Evolutionary conservation across 495 filamentous ascomycete genomes (phyloP), one percentile per base, ranked within the genome.

Genomic region (Penicillium lividum): DNA sequence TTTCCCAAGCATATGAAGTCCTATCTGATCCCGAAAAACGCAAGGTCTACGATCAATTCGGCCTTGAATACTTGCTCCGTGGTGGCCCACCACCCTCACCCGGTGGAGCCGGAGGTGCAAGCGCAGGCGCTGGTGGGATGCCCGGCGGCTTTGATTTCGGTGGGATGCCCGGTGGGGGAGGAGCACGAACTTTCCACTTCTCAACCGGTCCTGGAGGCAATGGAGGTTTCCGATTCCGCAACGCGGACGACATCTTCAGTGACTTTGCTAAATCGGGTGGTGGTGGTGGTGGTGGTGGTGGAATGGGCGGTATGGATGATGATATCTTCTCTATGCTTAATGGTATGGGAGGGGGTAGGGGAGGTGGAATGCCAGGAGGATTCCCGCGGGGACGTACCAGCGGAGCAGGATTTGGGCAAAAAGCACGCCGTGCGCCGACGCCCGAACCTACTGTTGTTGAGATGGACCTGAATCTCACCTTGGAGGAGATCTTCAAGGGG

Each of bases 1-100:
- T 91, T 51, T 96, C 91, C 2, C 93, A 98, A 76, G 94, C 94
- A 46, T 98, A 96, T 77, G 94, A 98, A 78, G 93, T 98, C 67
- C 86, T 98, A 10, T 93, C 90, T 61, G 94, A 98, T 70, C 93
- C 94, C 34, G 95, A 98, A 67, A 98, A 98, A 73, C 88, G 94
- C 56, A 96, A 96, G 76, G 87, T 86, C 25, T 98, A 98, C 68
- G 95, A 98, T 65, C 89, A 95, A 70, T 97, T 84, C 68, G 94
- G 94, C 58, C 86, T 98, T 49, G 94, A 98, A 58, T 97, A 92
- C 74, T 80, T 98, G 42, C 80, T 96, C 22, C 89, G 89, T 38
- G 93, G 93, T 18, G 95, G 95, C 28, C 74, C 85, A 10, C 77
- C 90, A 5, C 91, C 91, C 5, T 81, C 89, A 1, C 76, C 82